Conservation (phyloP, 176 grass and related monocot species). For the Leersia perrieri region DNA sequence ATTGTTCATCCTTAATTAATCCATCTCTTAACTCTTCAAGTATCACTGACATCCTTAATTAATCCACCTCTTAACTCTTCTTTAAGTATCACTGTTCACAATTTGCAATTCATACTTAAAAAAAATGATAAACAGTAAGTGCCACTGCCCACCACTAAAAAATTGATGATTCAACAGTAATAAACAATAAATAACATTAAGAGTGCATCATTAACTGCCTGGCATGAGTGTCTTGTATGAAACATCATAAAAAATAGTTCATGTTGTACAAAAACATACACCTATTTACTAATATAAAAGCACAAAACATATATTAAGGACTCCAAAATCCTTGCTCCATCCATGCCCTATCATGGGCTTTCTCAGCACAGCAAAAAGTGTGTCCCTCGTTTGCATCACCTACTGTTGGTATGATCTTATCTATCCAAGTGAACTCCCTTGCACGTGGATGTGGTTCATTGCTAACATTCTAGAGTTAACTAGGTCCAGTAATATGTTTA, state of each 20-base stretch:
- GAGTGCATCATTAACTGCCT: background rate
- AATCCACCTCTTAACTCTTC: no score
- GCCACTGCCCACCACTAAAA: background rate
- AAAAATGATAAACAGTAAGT: background rate
- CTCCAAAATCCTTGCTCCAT: background rate
- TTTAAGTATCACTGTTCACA: no score
- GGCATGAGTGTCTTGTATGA: background rate
- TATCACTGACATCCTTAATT: no score
- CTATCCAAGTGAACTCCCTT: background rate
- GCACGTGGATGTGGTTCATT: background rate
- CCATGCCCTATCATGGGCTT: background rate
- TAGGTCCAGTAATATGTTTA: background rate
- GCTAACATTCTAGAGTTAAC: background rate
- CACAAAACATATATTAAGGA: background rate
- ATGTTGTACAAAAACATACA: background rate
- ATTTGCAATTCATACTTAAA: no score
- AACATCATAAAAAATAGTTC: background rate
- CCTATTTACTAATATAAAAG: background rate
- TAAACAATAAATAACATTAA: background rate
- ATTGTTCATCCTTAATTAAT: no score
- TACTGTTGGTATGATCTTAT: background rate
- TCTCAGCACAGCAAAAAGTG: background rate
- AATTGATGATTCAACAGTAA: background rate
- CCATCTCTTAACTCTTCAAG: no score
- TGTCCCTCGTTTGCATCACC: background rate